Evolutionary conservation across 2,329 filamentous ascomycete species (phyloP).

Genomic region (Xylaria sp.): DNA sequence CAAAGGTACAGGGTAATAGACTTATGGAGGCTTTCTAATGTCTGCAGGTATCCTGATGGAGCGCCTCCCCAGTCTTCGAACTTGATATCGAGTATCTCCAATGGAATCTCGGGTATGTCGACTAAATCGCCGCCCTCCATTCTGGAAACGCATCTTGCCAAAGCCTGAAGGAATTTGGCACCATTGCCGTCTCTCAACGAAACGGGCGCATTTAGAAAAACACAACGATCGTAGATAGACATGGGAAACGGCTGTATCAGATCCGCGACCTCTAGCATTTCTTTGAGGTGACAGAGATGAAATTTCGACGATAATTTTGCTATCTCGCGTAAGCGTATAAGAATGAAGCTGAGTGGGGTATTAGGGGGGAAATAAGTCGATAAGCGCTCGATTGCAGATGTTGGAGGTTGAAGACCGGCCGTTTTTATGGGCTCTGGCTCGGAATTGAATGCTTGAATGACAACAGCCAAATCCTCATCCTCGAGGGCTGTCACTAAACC

Average conservation of each 20-base stretch:
- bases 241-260: constrained; percentile 77
- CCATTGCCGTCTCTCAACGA: constrained; percentile 61
- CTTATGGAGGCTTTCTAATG: constrained; percentile 83
- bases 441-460: constrained; percentile 70
- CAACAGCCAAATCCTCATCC: constrained; percentile 69
- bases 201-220: constrained; percentile 78
- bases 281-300: constrained; percentile 72
- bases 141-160: constrained; percentile 76
- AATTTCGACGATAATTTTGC: constrained; percentile 72
- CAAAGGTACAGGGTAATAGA: constrained; percentile 87
- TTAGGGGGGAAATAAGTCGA: constrained; percentile 81
- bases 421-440: constrained; percentile 73
- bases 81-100: constrained; percentile 79
- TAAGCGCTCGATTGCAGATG: constrained; percentile 75
- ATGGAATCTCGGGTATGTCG: constrained; percentile 73
- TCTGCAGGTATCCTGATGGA: constrained; percentile 67
- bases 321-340: constrained; percentile 78
- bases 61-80: constrained; percentile 51
- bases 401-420: constrained; percentile 80
- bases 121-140: constrained; percentile 75
- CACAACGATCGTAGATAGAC: constrained; percentile 77
- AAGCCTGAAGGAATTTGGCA: constrained; percentile 65
- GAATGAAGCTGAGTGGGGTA: constrained; percentile 84
- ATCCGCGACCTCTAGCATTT: constrained; percentile 75
- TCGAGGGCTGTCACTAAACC: constrained; percentile 86